A percentile compares a stretch with the other conserved stretches of the same genome.
Conservation (phyloP, 75 land plant species). For the Selaginella moellendorffii region DNA sequence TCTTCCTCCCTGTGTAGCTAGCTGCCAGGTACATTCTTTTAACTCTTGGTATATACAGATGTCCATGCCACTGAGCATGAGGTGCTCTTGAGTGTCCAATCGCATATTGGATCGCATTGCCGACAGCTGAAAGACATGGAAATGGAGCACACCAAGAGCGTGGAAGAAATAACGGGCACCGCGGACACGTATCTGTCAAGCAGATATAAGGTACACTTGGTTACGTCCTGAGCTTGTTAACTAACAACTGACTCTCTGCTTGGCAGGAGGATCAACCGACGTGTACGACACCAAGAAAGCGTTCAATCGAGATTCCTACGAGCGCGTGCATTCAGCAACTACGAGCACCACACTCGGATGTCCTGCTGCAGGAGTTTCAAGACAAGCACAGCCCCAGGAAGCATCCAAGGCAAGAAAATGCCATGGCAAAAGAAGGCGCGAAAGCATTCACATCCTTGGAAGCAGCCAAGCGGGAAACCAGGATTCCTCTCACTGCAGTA, state of each 20-base stretch:
- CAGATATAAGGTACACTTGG: no score
- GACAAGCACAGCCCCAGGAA: constrained; percentile 6
- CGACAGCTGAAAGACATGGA: constrained; percentile 16
- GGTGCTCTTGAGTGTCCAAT: not conserved
- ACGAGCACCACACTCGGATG: constrained; percentile 52
- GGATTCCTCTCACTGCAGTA: not conserved
- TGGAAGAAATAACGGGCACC: constrained; percentile 26
- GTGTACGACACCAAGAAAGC: constrained; percentile 63
- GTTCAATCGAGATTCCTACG: constrained; percentile 52
- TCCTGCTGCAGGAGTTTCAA: constrained; percentile 46
- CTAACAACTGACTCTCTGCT: no score
- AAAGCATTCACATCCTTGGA: not conserved
- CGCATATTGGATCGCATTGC: not conserved
- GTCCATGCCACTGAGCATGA: not conserved
- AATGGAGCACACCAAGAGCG: constrained; percentile 29
- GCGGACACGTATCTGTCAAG: no score
- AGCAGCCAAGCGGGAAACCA: not conserved
- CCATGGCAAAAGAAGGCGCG: not conserved
- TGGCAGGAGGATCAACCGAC: constrained; percentile 79
- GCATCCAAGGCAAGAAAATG: constrained; percentile 1
- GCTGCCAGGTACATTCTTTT: not conserved
- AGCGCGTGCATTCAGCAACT: constrained; percentile 46
- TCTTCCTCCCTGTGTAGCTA: not conserved
- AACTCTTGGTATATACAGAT: not conserved
- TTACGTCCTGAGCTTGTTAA: no score